Evolutionary conservation across 305 asterid species (phyloP), one percentile per base, ranked within the genome.

Genomic region (Fraxinus platypoda): DNA sequence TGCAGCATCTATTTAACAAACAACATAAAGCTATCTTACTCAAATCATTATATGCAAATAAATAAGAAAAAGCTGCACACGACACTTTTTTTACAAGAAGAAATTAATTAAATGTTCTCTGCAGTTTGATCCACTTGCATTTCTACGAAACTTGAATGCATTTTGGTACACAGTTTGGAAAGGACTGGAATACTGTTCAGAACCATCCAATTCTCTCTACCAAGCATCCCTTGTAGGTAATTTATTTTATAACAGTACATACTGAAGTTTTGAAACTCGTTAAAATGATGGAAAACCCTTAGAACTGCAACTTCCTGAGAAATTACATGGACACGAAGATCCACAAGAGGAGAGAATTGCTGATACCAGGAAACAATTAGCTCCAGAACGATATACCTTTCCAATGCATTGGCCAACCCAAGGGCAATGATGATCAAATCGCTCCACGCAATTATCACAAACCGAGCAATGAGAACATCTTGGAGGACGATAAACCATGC

Each of bases 361-460:
- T 30, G 25, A 73, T 25, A n/a, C 2, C 37, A 28, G 66, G 25
- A 37, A 80, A n/a, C 35, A 74, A 26, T 76, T 9, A 28, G 59
- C 25, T 33, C 8, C 1, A 75, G 26, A 75, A 76, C 17, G 64
- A 76, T 78, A 71, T 43, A 86, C 91, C 87, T 84, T 86, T 30
- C 89, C 89, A 30, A 88, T 88, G 80, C 91, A 88, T 79, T 88
- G 91, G 70, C 89, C 91, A 41, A 88, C 87, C 88, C 89, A 88
- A 76, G 89, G 91, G 82, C 91, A 88, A 81, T 88, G 91, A 52
- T 88, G 89, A 84, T 88, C 91, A 75, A 88, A 88, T 64, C 87
- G 81, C 81, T 88, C 89, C 77, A 88, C 89, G 49, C 91, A 88
- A 82, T 88, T 88, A 83, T 88, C 87, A 76, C 89, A 89, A 38